Evolutionary conservation across 1,284 basidiomycete species (phyloP).

Genomic region (Cutaneotrichosporon daszewskae): DNA sequence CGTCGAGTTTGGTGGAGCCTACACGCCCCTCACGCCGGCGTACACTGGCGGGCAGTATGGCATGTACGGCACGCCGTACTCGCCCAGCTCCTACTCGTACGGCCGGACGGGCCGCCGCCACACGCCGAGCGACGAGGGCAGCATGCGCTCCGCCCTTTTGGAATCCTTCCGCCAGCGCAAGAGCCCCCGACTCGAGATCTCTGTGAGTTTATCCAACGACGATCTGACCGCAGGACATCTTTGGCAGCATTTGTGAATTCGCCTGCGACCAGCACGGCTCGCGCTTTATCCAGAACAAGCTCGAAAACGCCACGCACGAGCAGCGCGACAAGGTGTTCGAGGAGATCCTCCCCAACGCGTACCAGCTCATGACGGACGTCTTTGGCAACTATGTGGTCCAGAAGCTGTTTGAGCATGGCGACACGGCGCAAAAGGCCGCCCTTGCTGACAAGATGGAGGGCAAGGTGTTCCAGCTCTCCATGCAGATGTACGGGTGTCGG

Average conservation of each 20-base stretch:
- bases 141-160: constrained; percentile 61
- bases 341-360: constrained; percentile 77
- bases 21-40: constrained; percentile 3
- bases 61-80: constrained; percentile 27
- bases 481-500: constrained; percentile 90
- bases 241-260: constrained; percentile 84
- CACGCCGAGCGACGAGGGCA: constrained; percentile 12
- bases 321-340: constrained; percentile 80
- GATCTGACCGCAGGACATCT: constrained; percentile 57
- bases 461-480: constrained; percentile 68
- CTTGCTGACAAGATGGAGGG: constrained; percentile 73
- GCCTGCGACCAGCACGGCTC: constrained; percentile 91
- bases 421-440: constrained; percentile 64
- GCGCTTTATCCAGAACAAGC: constrained; percentile 79
- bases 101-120: neutral
- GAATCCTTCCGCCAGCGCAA: constrained; percentile 82
- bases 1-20: constrained; percentile 3
- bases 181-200: constrained; percentile 68
- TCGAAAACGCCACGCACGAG: constrained; percentile 68
- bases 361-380: constrained; percentile 83
- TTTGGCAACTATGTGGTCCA: constrained; percentile 98
- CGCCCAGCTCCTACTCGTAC: constrained; percentile 5
- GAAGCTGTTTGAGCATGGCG: constrained; percentile 89
- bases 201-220: constrained; percentile 50
- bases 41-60: constrained; percentile 5